Conservation (phyloP, 306 rosid genomes). For the Oemleria cerasiformis region DNA sequence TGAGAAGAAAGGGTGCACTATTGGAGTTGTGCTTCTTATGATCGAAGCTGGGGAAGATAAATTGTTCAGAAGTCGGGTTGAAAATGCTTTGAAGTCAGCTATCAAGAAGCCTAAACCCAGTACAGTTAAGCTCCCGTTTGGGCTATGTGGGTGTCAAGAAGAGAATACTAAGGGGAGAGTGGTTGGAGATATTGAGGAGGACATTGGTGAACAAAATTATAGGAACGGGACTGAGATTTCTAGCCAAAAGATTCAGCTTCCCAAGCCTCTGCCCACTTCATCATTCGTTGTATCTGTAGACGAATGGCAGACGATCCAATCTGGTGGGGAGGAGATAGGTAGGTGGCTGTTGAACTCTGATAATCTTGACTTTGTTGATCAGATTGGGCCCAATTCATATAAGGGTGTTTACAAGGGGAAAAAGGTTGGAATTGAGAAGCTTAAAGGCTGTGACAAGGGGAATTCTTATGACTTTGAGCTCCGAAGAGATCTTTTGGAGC, state of each 20-base stretch:
- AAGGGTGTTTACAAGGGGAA: conserved; percentile 86
- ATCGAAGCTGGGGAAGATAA: conserved; percentile 67
- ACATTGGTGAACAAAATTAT: conserved; percentile 38
- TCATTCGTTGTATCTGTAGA: conserved; percentile 65
- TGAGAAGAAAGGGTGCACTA: conserved; percentile 81
- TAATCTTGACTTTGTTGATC: conserved; percentile 64
- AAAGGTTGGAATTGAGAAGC: conserved; percentile 86
- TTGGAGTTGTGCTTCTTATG: conserved; percentile 67
- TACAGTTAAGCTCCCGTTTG: conserved; percentile 81
- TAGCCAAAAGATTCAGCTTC: conserved; percentile 55
- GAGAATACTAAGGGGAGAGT: conserved; percentile 72
- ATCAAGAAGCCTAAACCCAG: conserved; percentile 60
- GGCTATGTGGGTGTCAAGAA: conserved; percentile 96
- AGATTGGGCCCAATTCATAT: conserved; percentile 70
- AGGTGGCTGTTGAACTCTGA: conserved; percentile 87
- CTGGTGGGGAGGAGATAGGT: conserved; percentile 58
- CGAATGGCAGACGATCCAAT: conserved; percentile 88
- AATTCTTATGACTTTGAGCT: conserved; percentile 77
- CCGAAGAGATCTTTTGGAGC: conserved; percentile 68
- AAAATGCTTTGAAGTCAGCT: conserved; percentile 66
- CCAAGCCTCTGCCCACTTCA: conserved; percentile 65
- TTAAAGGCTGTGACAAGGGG: conserved; percentile 94
- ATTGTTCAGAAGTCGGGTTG: conserved; percentile 55
- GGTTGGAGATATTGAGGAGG: conserved; percentile 66
- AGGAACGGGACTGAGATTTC: conserved; percentile 56